phyloP scores from a whole-genome alignment of 164 flowering plant species.

The Liriodendron chinense region DNA sequence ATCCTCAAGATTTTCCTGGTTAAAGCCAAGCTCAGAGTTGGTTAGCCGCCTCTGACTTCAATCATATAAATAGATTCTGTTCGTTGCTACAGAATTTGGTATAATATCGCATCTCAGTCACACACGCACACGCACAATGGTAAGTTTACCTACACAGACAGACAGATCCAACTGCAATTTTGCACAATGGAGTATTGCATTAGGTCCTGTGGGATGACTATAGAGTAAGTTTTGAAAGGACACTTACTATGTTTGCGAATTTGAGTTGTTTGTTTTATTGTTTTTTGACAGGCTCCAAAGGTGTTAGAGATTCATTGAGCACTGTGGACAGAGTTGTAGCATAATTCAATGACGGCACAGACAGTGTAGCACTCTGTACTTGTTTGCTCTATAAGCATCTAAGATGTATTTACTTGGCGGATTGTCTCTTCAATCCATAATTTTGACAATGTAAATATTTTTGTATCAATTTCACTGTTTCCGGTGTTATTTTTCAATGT shows the following conservation, averaged over 20 bases:
- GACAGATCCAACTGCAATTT: neutral
- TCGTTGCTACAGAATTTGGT: no score
- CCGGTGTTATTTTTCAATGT: no score
- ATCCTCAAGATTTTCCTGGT: no score
- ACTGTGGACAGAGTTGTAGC: neutral
- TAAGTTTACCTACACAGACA: neutral
- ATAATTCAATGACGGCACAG: neutral
- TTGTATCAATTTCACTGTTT: neutral
- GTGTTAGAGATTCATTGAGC: neutral
- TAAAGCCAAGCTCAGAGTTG: no score
- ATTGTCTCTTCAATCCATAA: neutral
- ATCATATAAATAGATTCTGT: no score
- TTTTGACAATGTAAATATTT: neutral
- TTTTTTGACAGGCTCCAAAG: neutral
- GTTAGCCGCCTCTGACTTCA: no score
- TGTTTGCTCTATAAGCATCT: no score
- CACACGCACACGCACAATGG: neutral
- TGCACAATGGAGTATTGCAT: neutral
- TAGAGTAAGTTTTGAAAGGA: neutral
- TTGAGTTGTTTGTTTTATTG: neutral
- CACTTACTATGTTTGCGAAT: neutral
- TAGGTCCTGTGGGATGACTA: no score
- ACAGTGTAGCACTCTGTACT: neutral
- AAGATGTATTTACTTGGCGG: neutral
- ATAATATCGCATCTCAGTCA: no score